Evolutionary conservation across 805 yeast species (phyloP), one percentile per base, ranked within the genome.

Genomic region (Candida xyloterini): DNA sequence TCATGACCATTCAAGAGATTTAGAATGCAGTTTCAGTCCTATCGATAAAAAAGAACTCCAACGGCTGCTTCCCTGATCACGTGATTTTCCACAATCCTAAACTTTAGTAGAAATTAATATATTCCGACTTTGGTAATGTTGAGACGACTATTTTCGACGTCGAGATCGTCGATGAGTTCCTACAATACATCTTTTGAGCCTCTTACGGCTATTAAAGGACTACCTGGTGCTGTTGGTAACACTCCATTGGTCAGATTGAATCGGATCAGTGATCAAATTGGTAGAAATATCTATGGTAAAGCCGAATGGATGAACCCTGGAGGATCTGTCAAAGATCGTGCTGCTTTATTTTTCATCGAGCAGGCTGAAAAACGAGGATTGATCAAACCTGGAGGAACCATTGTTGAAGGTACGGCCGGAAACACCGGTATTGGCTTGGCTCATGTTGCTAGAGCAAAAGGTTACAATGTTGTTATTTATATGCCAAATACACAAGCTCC

Each of bases 391-490:
- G 93, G 95, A 7, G 95, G 93, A 24, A 88, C 95, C 2, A 77
- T 88, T 22, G 90, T 88, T 13, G 96, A 88, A 63, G 95, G 95
- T 7, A 87, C 96, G 10, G 96, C 96, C 3, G 96, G 96, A 23
- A 88, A 88, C 65, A 88, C 96, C n/a, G 96, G 96, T 13, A 88
- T 88, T 51, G 96, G 96, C 1, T 67, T 88, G 40, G 96, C 95
- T 6, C 79, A 74, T 53, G 78, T 81, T 31, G 85, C 95, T 58
- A 70, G 95, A 25, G 75, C 90, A 33, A 77, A 81, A 51, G 95
- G 95, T 22, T 88, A 88, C 70, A 76, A 82, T 41, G 79, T 93
- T 60, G 79, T 88, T 35, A 84, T 88, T 43, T 88, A 86, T 68
- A 87, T 88, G 89, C 96, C 96, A 43, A 78, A 88, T 62, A 86